Conservation (phyloP, 371 early-diverging fungal species). For the Coemansia sp. region DNA sequence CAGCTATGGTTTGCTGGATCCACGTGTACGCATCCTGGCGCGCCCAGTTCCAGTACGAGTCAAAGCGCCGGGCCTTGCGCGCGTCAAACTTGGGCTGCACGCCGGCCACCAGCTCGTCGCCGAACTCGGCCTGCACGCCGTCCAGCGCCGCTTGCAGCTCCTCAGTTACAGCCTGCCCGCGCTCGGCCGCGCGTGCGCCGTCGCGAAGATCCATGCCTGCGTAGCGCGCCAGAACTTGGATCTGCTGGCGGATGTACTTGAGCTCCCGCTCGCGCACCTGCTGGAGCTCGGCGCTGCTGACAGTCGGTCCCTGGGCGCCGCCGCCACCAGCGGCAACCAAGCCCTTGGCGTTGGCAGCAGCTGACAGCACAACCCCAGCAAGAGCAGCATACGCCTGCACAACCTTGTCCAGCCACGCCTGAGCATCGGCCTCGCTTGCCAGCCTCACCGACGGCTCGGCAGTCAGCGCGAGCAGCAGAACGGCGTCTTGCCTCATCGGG, state of each 20-base stretch:
- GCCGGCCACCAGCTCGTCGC: constrained; percentile 83
- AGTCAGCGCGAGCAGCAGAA: constrained; percentile 76
- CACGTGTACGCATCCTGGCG: constrained; percentile 75
- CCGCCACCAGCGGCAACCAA: constrained; percentile 44
- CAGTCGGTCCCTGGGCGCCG: constrained; percentile 64
- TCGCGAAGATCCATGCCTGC: constrained; percentile 81
- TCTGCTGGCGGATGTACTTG: constrained; percentile 74
- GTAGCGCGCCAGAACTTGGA: constrained; percentile 82
- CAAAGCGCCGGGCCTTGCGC: constrained; percentile 85
- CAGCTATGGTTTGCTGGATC: constrained; percentile 17
- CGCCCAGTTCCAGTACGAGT: constrained; percentile 97
- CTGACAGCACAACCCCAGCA: constrained; percentile 73
- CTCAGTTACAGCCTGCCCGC: not conserved
- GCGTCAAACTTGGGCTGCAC: constrained; percentile 80
- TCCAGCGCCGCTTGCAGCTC: constrained; percentile 79
- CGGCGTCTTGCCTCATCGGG: constrained; percentile 75
- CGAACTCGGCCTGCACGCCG: constrained; percentile 81
- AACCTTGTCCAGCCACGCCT: constrained; percentile 76
- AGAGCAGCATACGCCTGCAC: constrained; percentile 74
- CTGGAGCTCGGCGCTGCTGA: constrained; percentile 88
- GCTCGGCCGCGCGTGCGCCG: constrained; percentile 59
- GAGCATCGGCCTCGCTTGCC: constrained; percentile 75
- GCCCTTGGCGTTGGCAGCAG: constrained; percentile 55
- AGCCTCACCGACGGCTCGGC: constrained; percentile 87
- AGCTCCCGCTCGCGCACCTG: constrained; percentile 76